Evolutionary conservation across 495 filamentous ascomycete species (phyloP), one percentile per base, ranked within the genome.

Genomic region (Aspergillus steynii): DNA sequence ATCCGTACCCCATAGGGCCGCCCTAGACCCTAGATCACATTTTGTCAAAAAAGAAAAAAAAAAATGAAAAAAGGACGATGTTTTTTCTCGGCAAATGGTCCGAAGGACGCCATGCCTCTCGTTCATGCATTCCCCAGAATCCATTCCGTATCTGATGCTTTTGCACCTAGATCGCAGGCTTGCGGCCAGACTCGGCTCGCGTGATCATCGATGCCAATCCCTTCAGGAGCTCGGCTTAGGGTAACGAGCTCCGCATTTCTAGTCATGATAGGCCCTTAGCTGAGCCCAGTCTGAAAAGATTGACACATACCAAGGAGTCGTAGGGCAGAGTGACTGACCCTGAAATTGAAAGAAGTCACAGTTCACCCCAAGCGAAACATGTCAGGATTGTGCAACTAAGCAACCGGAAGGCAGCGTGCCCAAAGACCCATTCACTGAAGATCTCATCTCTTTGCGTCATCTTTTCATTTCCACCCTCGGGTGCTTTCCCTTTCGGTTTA

Each of bases 61-160:
- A 69, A 64, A 64, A 63, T 59, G 60, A 60, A 63, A 37, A 52
- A 56, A 29, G 59, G 59, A 56, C 52, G 56, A 51, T 59, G 55
- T 29, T 60, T 50, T 49, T 50, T 58, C 45, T 62, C 61, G 61
- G 61, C 47, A 64, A 61, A 57, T 65, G 56, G 63, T 56, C 63
- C 58, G 59, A 57, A 53, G 56, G 51, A 56, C 51, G 55, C 56
- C 60, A 56, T 56, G 37, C 55, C 45, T 37, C 54, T 54, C 58
- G 46, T 29, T 65, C 59, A 66, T 61, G 61, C 45, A 29, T 62
- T 62, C 61, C 61, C 63, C 59, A 66, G 61, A 66, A 55, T 61
- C 45, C 61, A 51, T 65, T 53, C 63, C 51, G 61, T 55, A 63
- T 55, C 52, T 57, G 58, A 50, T 59, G 29, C 29, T 54, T 34